phyloP scores from a whole-genome alignment of 176 grass and related monocot genomes.

The Oryza rufipogon region DNA sequence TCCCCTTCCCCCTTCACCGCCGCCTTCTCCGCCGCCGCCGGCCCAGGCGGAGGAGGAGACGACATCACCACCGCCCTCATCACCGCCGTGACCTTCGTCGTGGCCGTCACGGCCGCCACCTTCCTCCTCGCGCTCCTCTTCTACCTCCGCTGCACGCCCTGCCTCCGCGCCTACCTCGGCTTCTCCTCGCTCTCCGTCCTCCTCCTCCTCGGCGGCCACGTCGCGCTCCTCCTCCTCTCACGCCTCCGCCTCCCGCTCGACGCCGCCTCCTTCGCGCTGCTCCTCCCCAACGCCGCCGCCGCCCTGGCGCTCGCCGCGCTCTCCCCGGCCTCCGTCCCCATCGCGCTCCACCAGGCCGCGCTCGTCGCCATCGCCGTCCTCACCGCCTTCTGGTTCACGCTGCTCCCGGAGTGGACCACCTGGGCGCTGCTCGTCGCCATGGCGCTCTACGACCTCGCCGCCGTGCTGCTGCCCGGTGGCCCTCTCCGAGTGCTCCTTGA shows the following conservation, averaged over 20 bases:
- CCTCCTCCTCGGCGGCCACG: constrained; percentile 67
- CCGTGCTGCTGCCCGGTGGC: constrained; percentile 80
- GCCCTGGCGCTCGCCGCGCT: constrained; percentile 63
- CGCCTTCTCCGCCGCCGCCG: neutral
- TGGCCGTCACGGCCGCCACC: constrained; percentile 67
- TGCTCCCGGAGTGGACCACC: constrained; percentile 93
- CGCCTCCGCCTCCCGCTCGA: constrained; percentile 77
- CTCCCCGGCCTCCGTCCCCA: constrained; percentile 66
- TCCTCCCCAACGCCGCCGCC: constrained; percentile 78
- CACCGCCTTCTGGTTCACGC: constrained; percentile 90
- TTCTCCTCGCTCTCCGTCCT: constrained; percentile 78
- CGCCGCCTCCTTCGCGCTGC: constrained; percentile 61
- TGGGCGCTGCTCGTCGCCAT: constrained; percentile 83
- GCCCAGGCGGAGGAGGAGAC: constrained; percentile 23
- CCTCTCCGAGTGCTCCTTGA: constrained; percentile 81
- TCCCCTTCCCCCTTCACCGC: constrained; percentile 43
- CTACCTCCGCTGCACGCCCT: constrained; percentile 83
- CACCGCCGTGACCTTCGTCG: constrained; percentile 64
- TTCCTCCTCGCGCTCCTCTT: constrained; percentile 92
- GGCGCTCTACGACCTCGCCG: constrained; percentile 87
- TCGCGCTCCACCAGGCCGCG: constrained; percentile 80
- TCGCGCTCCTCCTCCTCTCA: constrained; percentile 62
- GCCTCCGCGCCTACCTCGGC: constrained; percentile 77
- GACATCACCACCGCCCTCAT: constrained; percentile 65
- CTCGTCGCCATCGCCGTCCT: constrained; percentile 78